phyloP scores from a whole-genome alignment of 257 asterid genomes.

The Fraxinus anomala region DNA sequence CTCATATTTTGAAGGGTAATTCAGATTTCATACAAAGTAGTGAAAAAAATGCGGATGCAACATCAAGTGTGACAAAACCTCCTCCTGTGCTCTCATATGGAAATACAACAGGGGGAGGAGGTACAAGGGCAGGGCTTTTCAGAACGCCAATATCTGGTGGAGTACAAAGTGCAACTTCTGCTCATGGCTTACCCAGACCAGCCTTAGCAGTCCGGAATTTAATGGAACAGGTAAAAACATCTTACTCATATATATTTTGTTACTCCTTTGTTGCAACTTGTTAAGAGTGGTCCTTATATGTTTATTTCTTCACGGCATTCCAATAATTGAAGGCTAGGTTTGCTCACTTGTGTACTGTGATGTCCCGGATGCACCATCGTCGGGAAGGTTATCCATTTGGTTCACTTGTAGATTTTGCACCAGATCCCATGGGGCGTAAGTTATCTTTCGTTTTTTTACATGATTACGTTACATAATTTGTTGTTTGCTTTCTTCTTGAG shows the following conservation, averaged over 20 bases:
- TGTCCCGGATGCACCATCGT: slow-evolving; percentile 97
- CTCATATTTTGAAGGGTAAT: slow-evolving; percentile 40
- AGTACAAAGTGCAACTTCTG: slow-evolving; percentile 97
- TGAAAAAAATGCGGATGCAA: slow-evolving; percentile 30
- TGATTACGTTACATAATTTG: too few relatives aligned
- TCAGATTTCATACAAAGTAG: slow-evolving; percentile 35
- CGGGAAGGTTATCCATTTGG: slow-evolving; percentile 98
- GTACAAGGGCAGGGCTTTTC: slow-evolving; percentile 92
- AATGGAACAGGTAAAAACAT: slow-evolving; percentile 83
- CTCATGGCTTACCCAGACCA: slow-evolving; percentile 93
- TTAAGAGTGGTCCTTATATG: slow-evolving; percentile 12
- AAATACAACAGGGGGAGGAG: slow-evolving; percentile 54
- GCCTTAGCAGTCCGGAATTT: slow-evolving; percentile 95
- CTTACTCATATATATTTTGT: not conserved
- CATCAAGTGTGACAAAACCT: slow-evolving; percentile 41
- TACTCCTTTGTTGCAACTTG: not conserved
- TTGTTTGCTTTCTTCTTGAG: too few relatives aligned
- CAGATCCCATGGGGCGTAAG: slow-evolving; percentile 87
- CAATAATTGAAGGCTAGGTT: slow-evolving; percentile 74
- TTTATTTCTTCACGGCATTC: slow-evolving; percentile 20
- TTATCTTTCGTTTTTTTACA: not conserved
- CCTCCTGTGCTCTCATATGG: slow-evolving; percentile 50
- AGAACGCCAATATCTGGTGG: slow-evolving; percentile 99
- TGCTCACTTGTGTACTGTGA: slow-evolving; percentile 95
- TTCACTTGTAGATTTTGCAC: slow-evolving; percentile 92